These are phyloP conservation scores for Fusarium luffae DNA, from an alignment of 2,329 filamentous ascomycete species.

Conservation along the genomic window DNA sequence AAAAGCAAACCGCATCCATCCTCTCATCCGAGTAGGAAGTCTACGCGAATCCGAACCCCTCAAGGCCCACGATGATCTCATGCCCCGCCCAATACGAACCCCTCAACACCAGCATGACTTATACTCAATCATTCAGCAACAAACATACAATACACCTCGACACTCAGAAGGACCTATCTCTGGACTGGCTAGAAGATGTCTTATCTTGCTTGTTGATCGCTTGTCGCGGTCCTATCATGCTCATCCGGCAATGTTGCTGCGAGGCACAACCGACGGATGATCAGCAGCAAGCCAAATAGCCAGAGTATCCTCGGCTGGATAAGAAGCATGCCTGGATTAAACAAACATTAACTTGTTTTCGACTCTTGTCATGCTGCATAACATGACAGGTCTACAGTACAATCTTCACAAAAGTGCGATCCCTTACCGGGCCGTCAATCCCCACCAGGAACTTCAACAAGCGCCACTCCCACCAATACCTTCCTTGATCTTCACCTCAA, in stretches of 20 bases:
- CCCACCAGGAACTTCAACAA: background rate
- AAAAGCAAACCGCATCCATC: background rate
- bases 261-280: background rate
- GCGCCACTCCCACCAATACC: background rate
- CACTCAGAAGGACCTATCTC: background rate
- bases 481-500: background rate
- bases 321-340: background rate
- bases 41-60: background rate
- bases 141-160: background rate
- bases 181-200: too few relatives aligned
- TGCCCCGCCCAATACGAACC: background rate
- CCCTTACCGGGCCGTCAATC: background rate
- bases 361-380: background rate
- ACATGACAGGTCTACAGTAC: background rate
- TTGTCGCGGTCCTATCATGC: background rate
- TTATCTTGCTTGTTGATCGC: background rate
- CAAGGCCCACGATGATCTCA: background rate
- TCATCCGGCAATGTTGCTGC: background rate
- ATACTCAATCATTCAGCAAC: background rate
- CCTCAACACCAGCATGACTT: background rate
- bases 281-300: background rate
- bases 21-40: background rate
- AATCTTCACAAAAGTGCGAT: background rate
- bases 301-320: background rate
- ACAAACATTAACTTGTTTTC: background rate